Base-by-base conservation (phyloP, 73 alveolate species). In the Paramecium pentaurelia region DNA sequence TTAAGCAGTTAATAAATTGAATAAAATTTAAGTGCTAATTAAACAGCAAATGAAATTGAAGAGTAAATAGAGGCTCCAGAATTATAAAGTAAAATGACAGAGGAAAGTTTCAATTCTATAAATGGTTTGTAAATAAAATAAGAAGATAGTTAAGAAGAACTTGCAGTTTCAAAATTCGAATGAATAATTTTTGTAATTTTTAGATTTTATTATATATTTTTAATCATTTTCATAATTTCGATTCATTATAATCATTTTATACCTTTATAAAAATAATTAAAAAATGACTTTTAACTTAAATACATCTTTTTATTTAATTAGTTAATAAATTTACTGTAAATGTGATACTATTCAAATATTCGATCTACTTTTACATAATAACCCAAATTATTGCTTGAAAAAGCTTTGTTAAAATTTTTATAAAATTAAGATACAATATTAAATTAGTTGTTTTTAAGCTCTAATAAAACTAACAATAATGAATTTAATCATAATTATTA, bases 161-260 rank as follows among this genome's bases (percentile, higher is more conserved):
- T 75, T n/a, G 88, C 68, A 16, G 88, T 75, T 18, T 75, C 88
- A 34, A 75, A 75, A 40, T 75, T 75, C 49, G 88, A 75, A 75
- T 75, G 88, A 75, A 36, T 75, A 37, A 54, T 2, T 54, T 49
- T 54, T 54, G 70, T 54, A 3, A 54, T 54, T 68, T 14, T 68
- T 28, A 38, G 9, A 38, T 8, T 22, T 22, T 22, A 38, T 18
- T 14, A 14, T 16, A 16, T 12, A 51, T 51, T 51, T 51, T 22
- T 22, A 22, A 22, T 22, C 25, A 22, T 22, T 22, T 0, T 22
- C 25, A 22, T 22, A 22, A 22, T 22, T 22, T 22, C 25, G 0
- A 22, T 22, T 22, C 0, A 22, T 22, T 22, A 22, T 22, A 22
- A 22, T 22, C 0, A 22, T 22, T 22, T 22, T 22, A 22, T 22